Evolutionary conservation across 441 rosid species (phyloP), one percentile per base, ranked within the genome.

Genomic region (Codiaeum variegatum): DNA sequence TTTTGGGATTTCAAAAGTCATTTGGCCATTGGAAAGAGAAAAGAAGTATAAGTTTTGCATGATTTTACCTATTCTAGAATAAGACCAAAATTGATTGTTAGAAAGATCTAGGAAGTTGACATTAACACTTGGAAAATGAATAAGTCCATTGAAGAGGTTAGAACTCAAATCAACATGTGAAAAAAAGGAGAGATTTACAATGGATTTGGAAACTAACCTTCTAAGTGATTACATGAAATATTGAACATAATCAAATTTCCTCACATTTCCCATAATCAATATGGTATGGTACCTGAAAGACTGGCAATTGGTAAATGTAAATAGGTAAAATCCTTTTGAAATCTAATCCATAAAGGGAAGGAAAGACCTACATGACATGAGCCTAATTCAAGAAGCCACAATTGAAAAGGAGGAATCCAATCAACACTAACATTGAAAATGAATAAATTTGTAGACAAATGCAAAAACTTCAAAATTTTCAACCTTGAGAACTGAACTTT

Each of bases 231-330:
- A 66, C 60, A 75, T 19, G 88, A 83, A 54, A 83, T 69, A 73
- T 85, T 81, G n/a, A 83, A 58, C 63, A 76, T 7, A 1, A 79
- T 70, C 3, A 85, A 40, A 34, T 80, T 80, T 38, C 76, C 54
- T 31, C 85, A 80, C 72, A 80, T 78, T 15, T 74, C 86, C 87
- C 89, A 84, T 40, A 86, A 77, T 86, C 87, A 86, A 52, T 65
- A 44, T 1, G 87, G 89, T 31, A 84, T 66, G 28, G 75, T 42
- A 52, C 70, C 83, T 62, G 78, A 76, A 68, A 86, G 79, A 72
- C 88, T 84, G 51, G 86, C 77, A 75, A 82, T 86, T 55, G 85
- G 75, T 62, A 84, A 32, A 66, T 79, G 82, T 6, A 86, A 76
- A 66, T 16, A 21, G 7, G 0, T 0, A 28, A 80, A 24, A 71